phyloP scores from a whole-genome alignment of 2,329 filamentous ascomycete genomes.

The Ceratocystis diversiconidia region DNA sequence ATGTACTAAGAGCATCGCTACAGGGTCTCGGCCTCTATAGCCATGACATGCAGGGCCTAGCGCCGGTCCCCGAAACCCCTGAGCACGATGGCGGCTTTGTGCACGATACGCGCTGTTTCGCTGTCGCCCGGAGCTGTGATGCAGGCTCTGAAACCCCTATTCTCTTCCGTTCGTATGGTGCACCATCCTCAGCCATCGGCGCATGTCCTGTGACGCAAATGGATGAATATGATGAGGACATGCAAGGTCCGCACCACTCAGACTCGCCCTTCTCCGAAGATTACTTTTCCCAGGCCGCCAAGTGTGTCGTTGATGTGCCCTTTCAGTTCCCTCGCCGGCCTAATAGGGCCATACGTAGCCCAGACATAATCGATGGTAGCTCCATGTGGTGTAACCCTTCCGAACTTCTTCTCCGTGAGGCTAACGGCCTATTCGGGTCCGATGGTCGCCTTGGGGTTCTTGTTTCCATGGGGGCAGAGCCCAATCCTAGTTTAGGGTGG shows the following conservation, averaged over 20 bases:
- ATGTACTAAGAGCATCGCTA: not conserved
- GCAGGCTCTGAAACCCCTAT: not conserved
- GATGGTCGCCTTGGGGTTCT: not conserved
- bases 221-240: not conserved
- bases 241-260: not conserved
- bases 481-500: not conserved
- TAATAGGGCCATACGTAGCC: not conserved
- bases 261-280: not conserved
- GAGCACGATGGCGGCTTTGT: constrained; percentile 2
- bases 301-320: not conserved
- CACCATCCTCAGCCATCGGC: not conserved
- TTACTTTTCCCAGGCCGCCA: not conserved
- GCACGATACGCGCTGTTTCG: not conserved
- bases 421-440: not conserved
- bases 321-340: not conserved
- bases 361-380: not conserved
- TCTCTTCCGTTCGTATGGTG: not conserved
- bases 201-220: not conserved
- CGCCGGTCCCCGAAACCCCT: not conserved
- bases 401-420: not conserved
- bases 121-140: not conserved
- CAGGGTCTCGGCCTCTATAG: not conserved
- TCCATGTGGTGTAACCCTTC: not conserved
- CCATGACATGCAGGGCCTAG: not conserved
- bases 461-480: not conserved